These are phyloP conservation scores for Solanum hybrid DNA, from an alignment of 305 asterid genomes.

Conservation along the genomic window DNA sequence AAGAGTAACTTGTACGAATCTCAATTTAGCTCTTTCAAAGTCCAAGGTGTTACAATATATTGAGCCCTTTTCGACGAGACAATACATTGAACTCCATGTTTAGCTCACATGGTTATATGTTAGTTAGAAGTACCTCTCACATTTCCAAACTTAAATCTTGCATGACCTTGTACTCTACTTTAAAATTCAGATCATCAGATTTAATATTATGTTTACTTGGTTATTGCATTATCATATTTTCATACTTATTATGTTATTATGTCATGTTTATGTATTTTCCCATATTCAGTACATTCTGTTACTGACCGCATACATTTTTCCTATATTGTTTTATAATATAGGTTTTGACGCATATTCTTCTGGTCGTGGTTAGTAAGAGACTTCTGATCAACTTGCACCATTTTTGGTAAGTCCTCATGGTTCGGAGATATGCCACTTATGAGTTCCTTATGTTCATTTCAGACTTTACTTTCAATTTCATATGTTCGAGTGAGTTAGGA, in stretches of 20 bases:
- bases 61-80: neutral
- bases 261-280: neutral
- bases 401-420: neutral
- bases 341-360: neutral
- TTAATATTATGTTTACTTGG: neutral
- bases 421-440: neutral
- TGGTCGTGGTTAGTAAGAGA: neutral
- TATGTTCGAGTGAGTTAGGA: neutral
- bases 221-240: neutral
- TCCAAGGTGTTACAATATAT: neutral
- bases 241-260: neutral
- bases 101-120: neutral
- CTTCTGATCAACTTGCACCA: neutral
- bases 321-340: no score
- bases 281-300: neutral
- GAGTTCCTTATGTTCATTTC: neutral
- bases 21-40: neutral
- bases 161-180: neutral
- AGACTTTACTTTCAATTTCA: neutral
- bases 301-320: neutral
- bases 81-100: neutral
- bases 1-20: neutral
- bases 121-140: neutral
- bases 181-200: neutral
- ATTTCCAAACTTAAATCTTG: neutral